Base-by-base conservation (phyloP, 441 rosid genomes). In the Gossypium trilobum region DNA sequence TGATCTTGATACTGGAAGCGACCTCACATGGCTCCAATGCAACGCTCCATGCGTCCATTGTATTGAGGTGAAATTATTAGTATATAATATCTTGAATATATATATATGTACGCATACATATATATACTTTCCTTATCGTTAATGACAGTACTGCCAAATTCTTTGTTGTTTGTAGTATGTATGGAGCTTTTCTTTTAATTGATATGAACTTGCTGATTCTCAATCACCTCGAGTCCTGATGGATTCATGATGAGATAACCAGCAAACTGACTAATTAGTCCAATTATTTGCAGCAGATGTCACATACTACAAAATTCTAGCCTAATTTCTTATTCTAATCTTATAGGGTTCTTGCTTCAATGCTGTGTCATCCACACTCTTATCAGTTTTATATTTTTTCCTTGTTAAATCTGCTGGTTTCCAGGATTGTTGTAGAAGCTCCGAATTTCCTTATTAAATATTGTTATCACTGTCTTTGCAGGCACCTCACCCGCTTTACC, bases 11-110 rank as follows among this genome's bases (percentile, higher is more conserved):
- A 89, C 97, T 4, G 98, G 97, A 39, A 94, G 96, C 79, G 96
- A 94, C 71, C 97, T 94, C 58, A 91, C 97, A 67, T 91, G 95
- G 97, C 97, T 94, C 78, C 97, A 94, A 72, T 94, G 98, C 51
- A 86, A 89, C 77, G 91, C 86, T 46, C 96, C 92, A 54, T 79
- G 92, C 71, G 85, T 59, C 61, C 89, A 23, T 1, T 94, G 92
- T 75, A 58, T 81, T 33, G 86, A 80, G 97, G 98, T 85, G 83
- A 66, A 13, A 25, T 46, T 16, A 11, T 57, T 36, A 19, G n/a
- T 13, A 2, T n/a, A 9, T 19, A 17, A 14, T 27, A 14, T 27
- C n/a, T 14, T 1, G 25, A 14, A n/a, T 14, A 27, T 60, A 5
- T 60, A 5, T 59, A 27, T 58, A 22, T 31, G 17, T 48, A 17